Evolutionary conservation across 2,329 filamentous ascomycete genomes (phyloP).

Genomic region (Sporothrix humicola): DNA sequence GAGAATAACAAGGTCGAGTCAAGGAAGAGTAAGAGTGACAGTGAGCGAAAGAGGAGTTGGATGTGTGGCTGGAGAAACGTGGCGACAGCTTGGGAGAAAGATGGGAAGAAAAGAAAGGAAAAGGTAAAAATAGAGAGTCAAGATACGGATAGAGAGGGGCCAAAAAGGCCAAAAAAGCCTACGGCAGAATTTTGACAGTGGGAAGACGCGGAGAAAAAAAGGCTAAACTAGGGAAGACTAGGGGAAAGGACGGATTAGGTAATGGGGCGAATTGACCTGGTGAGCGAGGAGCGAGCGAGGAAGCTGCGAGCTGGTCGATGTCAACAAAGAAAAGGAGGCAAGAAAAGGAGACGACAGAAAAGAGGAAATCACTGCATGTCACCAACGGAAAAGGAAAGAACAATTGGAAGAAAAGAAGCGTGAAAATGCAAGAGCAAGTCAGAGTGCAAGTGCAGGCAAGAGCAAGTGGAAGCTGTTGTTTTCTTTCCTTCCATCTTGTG

Average conservation of each 20-base stretch:
- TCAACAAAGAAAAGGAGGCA: neutral
- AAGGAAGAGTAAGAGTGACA: too few species aligned
- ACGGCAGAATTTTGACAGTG: constrained; percentile 20
- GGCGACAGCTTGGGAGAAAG: constrained; percentile 37
- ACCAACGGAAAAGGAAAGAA: constrained; percentile 18
- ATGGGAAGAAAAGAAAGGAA: neutral
- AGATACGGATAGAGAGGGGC: too few species aligned
- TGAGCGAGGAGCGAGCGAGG: neutral
- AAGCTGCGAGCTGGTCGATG: neutral
- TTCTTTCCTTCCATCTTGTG: neutral
- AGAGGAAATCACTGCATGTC: constrained; percentile 2
- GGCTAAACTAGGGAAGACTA: neutral
- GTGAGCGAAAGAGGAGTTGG: constrained; percentile 4
- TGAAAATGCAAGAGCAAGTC: too few species aligned
- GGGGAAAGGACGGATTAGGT: constrained; percentile 22
- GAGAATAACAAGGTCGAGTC: constrained; percentile 3
- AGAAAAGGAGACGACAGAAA: neutral
- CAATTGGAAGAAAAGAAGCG: neutral
- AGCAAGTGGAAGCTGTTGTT: neutral
- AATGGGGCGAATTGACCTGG: constrained; percentile 10
- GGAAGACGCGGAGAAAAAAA: neutral
- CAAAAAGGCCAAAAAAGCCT: neutral
- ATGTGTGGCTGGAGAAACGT: constrained; percentile 47
- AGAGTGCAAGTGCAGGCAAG: too few species aligned
- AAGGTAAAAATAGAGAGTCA: neutral